Conservation (phyloP, 2,329 filamentous ascomycete genomes). For the Paramyrothecium roridum region DNA sequence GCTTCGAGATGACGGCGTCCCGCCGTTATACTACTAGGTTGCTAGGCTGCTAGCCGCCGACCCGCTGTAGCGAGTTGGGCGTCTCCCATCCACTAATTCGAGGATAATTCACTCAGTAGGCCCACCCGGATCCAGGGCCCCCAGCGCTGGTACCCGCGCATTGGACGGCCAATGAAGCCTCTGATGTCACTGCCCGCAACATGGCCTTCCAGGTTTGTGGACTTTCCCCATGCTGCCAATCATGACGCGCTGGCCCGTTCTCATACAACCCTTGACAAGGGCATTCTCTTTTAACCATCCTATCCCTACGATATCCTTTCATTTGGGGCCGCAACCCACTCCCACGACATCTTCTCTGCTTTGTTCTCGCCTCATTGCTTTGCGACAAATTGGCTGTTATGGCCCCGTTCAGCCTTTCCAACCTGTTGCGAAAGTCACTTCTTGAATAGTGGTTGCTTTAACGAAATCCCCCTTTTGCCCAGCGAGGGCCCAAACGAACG, state of each 20-base stretch:
- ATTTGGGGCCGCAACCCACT: not conserved
- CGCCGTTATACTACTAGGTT: too few relatives aligned
- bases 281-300: conserved; percentile 10
- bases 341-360: too few relatives aligned
- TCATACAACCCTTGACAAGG: conserved; percentile 6
- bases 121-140: not conserved
- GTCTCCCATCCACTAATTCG: not conserved
- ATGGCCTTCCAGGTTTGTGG: not conserved
- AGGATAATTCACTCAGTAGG: too few relatives aligned
- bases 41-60: too few relatives aligned
- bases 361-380: not conserved
- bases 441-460: not conserved
- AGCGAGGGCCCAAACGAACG: conserved; percentile 6
- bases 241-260: conserved; percentile 1
- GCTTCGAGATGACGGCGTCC: too few relatives aligned
- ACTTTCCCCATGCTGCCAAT: conserved; percentile 1
- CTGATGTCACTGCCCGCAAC: conserved; percentile 29
- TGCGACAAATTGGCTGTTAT: conserved; percentile 4
- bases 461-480: conserved; percentile 7
- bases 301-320: conserved; percentile 1
- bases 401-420: conserved; percentile 5
- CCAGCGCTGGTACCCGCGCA: not conserved
- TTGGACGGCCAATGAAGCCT: conserved; percentile 25
- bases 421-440: not conserved
- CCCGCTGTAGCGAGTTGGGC: not conserved